phyloP scores from a whole-genome alignment of 225 moss, liverwort and hornwort genomes.

The Rhytidiadelphus loreus region DNA sequence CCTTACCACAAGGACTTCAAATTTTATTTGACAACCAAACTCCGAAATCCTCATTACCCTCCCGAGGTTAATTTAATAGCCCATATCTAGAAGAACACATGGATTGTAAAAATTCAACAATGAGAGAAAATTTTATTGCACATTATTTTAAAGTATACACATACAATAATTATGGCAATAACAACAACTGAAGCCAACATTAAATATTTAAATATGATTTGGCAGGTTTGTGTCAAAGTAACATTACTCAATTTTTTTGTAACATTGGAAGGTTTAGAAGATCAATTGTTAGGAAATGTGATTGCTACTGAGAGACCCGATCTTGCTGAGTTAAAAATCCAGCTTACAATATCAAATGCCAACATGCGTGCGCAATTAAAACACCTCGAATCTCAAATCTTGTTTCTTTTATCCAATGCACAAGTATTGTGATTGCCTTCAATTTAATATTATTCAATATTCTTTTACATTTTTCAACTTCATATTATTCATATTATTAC shows the following conservation, averaged over 20 bases:
- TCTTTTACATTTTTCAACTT: background rate
- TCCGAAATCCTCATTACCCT: conserved; percentile 78
- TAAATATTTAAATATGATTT: background rate
- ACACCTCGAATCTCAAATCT: conserved; percentile 69
- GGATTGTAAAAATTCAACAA: background rate
- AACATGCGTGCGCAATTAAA: conserved; percentile 82
- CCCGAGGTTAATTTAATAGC: conserved; percentile 38
- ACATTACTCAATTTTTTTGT: conserved; percentile 91
- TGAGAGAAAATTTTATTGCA: background rate
- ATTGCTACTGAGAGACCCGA: conserved; percentile 75
- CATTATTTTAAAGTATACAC: too few species aligned
- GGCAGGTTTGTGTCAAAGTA: conserved; percentile 78
- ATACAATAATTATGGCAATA: too few species aligned
- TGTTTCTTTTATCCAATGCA: conserved; percentile 62
- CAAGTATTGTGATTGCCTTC: conserved; percentile 10
- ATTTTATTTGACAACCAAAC: conserved; percentile 82
- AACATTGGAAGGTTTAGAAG: conserved; percentile 77
- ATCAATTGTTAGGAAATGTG: conserved; percentile 76
- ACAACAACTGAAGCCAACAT: background rate
- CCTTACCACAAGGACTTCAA: conserved; percentile 80
- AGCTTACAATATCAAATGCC: conserved; percentile 80
- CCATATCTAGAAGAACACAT: fast-evolving
- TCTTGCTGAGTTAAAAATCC: conserved; percentile 74
- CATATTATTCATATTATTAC: too few species aligned
- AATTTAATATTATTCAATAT: background rate